phyloP scores from a whole-genome alignment of 495 filamentous ascomycete species.

The Neurospora discreta region DNA sequence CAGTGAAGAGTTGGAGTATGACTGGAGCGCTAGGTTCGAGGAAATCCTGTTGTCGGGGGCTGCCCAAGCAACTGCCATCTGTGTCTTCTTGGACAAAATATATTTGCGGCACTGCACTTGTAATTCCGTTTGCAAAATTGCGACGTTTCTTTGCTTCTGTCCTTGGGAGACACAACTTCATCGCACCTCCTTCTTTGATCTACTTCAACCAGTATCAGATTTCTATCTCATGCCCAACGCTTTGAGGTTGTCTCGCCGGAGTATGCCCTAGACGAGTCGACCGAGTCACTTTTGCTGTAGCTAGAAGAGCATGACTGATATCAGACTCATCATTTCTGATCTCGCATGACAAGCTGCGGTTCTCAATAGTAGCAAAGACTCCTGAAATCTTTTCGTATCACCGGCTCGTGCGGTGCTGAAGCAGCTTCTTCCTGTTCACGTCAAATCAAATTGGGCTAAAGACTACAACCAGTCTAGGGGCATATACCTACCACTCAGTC shows the following conservation, averaged over 20 bases:
- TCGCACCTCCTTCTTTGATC: not conserved
- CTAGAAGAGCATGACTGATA: not conserved
- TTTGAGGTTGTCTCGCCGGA: not conserved
- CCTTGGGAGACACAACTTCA: not conserved
- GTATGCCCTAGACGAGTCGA: not conserved
- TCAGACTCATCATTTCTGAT: not conserved
- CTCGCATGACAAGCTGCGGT: not conserved
- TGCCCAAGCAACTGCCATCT: not conserved
- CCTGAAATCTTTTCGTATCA: not conserved
- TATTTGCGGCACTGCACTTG: not conserved
- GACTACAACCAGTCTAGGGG: not conserved
- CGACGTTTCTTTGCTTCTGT: not conserved
- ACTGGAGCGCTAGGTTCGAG: not conserved
- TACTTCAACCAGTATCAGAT: not conserved
- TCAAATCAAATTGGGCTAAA: not conserved
- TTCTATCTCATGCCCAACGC: not conserved
- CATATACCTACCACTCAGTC: not conserved
- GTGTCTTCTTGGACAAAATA: not conserved
- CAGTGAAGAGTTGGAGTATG: not conserved
- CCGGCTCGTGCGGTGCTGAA: not conserved
- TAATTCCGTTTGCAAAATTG: not conserved
- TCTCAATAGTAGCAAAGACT: not conserved
- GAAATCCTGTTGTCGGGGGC: not conserved
- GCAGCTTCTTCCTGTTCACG: not conserved
- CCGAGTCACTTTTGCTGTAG: not conserved